Evolutionary conservation across 2,329 filamentous ascomycete genomes (phyloP).

Genomic region (Neobulgaria alba): DNA sequence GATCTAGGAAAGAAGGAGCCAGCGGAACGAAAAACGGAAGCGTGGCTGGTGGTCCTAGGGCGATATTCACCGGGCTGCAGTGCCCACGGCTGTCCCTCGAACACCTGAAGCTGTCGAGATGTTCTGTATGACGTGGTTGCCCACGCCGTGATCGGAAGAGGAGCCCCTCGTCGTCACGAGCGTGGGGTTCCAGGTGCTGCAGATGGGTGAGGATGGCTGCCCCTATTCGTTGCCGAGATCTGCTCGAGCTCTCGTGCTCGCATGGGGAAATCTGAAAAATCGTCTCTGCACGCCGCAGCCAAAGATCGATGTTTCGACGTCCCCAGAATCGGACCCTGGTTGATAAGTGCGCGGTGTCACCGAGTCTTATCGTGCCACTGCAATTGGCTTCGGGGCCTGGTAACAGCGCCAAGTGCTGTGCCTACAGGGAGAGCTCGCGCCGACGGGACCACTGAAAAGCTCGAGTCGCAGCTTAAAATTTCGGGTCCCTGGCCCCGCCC

Average conservation of each 20-base stretch:
- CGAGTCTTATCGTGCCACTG: conserved; percentile 15
- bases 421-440: conserved; percentile 9
- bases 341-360: conserved; percentile 22
- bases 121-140: conserved; percentile 54
- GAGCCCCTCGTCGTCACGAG: no score
- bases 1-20: background rate
- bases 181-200: no score
- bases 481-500: background rate
- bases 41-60: background rate
- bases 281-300: background rate
- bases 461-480: background rate
- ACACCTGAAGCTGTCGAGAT: conserved; percentile 12
- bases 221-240: no score
- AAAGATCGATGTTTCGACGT: background rate
- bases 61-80: no score
- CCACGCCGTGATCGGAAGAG: conserved; percentile 87
- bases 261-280: conserved; percentile 6
- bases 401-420: background rate
- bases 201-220: no score
- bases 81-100: no score
- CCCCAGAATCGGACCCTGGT: background rate
- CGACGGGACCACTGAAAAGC: conserved; percentile 3
- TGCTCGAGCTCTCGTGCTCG: no score
- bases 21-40: background rate
- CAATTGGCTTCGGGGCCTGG: conserved; percentile 11